These are phyloP conservation scores for Phragmites australis DNA, from an alignment of 176 grass and related monocot genomes.

Conservation along the genomic window DNA sequence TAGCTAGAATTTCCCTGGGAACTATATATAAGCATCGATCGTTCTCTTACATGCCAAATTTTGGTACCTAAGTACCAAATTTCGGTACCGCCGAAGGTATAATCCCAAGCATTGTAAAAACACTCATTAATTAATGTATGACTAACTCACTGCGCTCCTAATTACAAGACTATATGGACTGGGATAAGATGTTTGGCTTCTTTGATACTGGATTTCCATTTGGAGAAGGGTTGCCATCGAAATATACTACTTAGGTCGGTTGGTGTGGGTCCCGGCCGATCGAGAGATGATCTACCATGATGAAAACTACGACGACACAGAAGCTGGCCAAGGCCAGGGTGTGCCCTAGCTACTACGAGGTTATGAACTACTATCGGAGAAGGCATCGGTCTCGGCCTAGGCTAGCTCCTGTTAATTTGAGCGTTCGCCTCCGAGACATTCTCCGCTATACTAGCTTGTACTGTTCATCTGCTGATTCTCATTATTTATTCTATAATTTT, in stretches of 20 bases:
- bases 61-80: no score
- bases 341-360: not conserved
- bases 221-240: conserved; percentile 58
- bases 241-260: conserved; percentile 54
- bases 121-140: no score
- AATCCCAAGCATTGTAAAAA: no score
- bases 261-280: conserved; percentile 8
- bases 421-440: not conserved
- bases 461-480: no score
- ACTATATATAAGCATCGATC: no score
- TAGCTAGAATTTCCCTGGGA: no score
- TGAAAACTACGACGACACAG: not conserved
- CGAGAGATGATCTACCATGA: not conserved
- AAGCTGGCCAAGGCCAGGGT: not conserved
- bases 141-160: no score
- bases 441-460: no score
- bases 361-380: not conserved
- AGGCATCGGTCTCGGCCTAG: not conserved
- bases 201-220: conserved; percentile 45
- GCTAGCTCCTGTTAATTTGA: not conserved
- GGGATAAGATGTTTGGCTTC: conserved; percentile 30
- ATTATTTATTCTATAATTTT: no score
- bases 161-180: not conserved
- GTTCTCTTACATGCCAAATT: no score
- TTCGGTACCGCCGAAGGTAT: no score